Evolutionary conservation across 768 basidiomycete species (phyloP).

Genomic region (Saitozyma podzolica): DNA sequence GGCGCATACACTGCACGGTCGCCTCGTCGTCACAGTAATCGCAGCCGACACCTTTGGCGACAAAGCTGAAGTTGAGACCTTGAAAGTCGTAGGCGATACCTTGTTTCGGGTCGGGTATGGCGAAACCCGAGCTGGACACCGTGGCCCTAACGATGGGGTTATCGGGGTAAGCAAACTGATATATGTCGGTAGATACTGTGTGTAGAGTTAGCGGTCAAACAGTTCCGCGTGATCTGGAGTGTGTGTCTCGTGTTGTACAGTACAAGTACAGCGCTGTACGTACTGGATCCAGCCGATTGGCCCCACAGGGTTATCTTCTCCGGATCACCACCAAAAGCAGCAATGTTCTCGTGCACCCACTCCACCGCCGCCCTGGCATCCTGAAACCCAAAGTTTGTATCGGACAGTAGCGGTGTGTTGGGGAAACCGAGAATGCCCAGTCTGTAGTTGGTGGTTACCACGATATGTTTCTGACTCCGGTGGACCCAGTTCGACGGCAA

Average conservation of each 20-base stretch:
- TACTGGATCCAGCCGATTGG: constrained; percentile 39
- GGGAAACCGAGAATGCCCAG: neutral
- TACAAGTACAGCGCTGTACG: no score
- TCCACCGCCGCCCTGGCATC: constrained; percentile 35
- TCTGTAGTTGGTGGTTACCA: neutral
- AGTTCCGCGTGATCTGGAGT: no score
- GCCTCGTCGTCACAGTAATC: neutral
- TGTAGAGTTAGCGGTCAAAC: no score
- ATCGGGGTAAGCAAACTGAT: neutral
- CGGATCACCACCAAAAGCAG: constrained; percentile 62
- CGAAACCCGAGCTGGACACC: constrained; percentile 3
- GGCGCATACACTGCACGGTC: neutral
- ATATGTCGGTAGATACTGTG: neutral
- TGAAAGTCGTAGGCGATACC: neutral
- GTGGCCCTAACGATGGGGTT: neutral
- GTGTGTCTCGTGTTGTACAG: no score
- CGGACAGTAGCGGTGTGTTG: neutral
- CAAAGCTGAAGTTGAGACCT: neutral
- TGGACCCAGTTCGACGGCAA: no score
- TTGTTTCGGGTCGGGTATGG: neutral
- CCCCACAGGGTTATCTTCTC: constrained; percentile 60
- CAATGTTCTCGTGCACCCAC: constrained; percentile 60
- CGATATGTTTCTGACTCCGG: neutral
- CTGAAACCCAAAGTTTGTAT: neutral
- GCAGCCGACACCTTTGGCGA: neutral